Base-by-base conservation (phyloP, 2,329 filamentous ascomycete species). In the Cercospora sp. region DNA sequence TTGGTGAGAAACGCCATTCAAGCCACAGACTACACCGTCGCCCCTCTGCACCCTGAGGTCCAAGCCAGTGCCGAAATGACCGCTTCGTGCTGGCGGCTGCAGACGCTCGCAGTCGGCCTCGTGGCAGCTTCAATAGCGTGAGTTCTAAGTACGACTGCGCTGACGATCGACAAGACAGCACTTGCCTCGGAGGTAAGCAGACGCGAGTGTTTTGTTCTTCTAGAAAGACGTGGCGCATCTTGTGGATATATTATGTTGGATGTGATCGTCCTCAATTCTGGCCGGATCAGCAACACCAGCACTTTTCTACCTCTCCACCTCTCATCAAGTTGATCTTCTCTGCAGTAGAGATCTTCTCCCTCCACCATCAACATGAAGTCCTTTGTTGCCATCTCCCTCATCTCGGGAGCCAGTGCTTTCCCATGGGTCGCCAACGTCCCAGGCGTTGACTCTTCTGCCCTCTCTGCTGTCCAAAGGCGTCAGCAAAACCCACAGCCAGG, bases 341-440 rank as follows among this genome's bases (percentile, higher is more conserved):
- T 33, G 33, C 48, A 58, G 31, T 33, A 57, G 31, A 16, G 18
- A 39, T 33, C 51, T 39, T 28, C 55, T 28, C 28, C 48, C 23
- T 53, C 31, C 48, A 13, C 4, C n/a, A 31, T 58, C 51, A 66
- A 5, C 30, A 77, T 78, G 75, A 77, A 74, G 69, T 69, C 71
- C 57, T 68, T 71, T 42, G 69, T 71, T 30, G 59, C 73, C 53
- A 63, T 69, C 20, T 72, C 72, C 20, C 72, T 70, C 61, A 66
- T 72, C 58, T 59, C 65, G 66, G 65, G 62, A 68, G 76, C 73
- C n/a, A 71, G 69, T 20, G 79, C 80, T 33, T 82, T 80, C 68
- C 81, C 80, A 10, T 82, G 77, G 67, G 79, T 82, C 5, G 73
- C 76, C 6, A 64, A 78, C 8, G 71, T 76, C 48, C 75, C 79